Percentiles rank a stretch among this genome's conserved stretches.
Evolutionary conservation across 2,329 filamentous ascomycete genomes (phyloP).

Genomic region (Xylaria sp.): DNA sequence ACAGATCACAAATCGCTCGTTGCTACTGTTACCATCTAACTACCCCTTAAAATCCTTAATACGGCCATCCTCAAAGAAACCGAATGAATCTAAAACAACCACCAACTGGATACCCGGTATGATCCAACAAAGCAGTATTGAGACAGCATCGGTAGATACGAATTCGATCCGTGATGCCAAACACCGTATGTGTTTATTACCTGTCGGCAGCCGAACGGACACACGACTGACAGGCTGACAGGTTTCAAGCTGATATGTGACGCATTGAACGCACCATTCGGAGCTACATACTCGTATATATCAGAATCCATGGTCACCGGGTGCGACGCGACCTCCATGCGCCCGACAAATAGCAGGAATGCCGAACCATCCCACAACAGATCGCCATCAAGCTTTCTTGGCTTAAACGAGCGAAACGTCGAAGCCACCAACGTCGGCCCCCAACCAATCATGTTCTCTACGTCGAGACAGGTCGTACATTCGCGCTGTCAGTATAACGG

Average conservation of each 20-base stretch:
- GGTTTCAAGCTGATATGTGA: background rate
- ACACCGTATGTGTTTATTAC: background rate
- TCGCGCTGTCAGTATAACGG: conserved; percentile 4
- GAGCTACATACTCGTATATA: background rate
- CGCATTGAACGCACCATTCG: background rate
- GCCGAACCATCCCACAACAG: background rate
- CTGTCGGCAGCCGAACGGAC: background rate
- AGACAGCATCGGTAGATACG: no score
- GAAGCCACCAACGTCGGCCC: no score
- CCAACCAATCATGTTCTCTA: conserved; percentile 6
- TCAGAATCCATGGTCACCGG: background rate
- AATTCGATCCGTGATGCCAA: no score
- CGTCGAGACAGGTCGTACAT: conserved; percentile 5
- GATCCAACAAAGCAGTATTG: background rate
- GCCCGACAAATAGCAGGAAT: conserved; percentile 8
- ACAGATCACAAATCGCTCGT: background rate
- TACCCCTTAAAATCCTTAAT: background rate
- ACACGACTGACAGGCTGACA: background rate
- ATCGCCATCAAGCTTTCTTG: background rate
- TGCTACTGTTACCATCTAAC: background rate
- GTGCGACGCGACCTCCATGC: background rate
- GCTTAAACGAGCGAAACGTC: background rate
- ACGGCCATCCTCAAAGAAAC: conserved; percentile 1
- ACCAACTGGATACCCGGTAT: conserved; percentile 3
- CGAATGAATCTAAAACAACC: background rate